These are phyloP conservation scores for Colletotrichum theobromicola DNA, from an alignment of 2,329 filamentous ascomycete species.

Conservation along the genomic window DNA sequence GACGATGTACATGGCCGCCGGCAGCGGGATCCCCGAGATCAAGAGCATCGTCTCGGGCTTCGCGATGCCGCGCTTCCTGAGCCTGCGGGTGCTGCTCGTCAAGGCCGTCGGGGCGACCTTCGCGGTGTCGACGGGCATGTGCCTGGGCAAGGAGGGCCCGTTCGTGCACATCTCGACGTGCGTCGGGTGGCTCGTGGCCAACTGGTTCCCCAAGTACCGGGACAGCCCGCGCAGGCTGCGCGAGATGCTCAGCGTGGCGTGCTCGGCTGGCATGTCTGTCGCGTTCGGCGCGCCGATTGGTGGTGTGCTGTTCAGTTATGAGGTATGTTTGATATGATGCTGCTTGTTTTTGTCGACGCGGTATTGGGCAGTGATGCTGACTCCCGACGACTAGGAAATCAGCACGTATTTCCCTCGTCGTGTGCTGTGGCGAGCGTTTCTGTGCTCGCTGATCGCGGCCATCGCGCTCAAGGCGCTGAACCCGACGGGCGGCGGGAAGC, in stretches of 20 bases:
- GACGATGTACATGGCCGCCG: constrained; percentile 63
- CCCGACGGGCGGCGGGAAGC: constrained; percentile 63
- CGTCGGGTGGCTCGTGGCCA: constrained; percentile 58
- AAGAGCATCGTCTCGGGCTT: constrained; percentile 67
- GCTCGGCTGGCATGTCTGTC: constrained; percentile 62
- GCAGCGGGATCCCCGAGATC: constrained; percentile 66
- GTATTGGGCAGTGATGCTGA: neutral
- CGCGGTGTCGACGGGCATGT: constrained; percentile 64
- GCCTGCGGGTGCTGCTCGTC: constrained; percentile 57
- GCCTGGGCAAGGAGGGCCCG: constrained; percentile 65
- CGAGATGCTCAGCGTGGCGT: constrained; percentile 62
- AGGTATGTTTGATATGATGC: constrained; percentile 29
- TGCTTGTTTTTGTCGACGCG: neutral
- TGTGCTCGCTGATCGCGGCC: constrained; percentile 61
- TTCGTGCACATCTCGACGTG: constrained; percentile 68
- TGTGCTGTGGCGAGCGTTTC: constrained; percentile 60
- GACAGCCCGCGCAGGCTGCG: constrained; percentile 62
- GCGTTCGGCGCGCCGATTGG: constrained; percentile 68
- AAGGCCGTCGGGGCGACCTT: constrained; percentile 65
- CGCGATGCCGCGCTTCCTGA: constrained; percentile 61
- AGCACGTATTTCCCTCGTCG: constrained; percentile 64
- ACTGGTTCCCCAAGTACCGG: constrained; percentile 59
- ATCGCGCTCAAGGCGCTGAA: constrained; percentile 62
- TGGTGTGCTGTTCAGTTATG: constrained; percentile 65
- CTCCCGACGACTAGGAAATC: constrained; percentile 46